Evolutionary conservation across 306 rosid species (phyloP).

Genomic region (Quercus mongolica): DNA sequence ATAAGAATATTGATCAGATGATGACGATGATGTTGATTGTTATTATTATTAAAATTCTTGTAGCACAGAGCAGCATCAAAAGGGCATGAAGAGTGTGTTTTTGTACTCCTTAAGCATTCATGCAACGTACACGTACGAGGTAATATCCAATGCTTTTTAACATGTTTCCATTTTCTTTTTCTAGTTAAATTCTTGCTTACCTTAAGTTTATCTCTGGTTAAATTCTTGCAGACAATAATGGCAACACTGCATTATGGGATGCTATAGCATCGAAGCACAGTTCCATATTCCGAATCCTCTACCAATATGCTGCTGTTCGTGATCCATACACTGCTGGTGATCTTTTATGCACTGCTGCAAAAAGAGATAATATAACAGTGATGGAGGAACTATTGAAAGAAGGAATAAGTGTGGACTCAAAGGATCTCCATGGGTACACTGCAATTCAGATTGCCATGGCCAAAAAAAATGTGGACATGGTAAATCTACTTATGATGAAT

Average conservation of each 20-base stretch:
- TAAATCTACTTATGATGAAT: conserved; percentile 55
- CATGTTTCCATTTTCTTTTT: not conserved
- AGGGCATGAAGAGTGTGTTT: conserved; percentile 73
- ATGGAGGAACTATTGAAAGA: conserved; percentile 60
- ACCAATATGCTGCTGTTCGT: conserved; percentile 41
- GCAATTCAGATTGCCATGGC: conserved; percentile 57
- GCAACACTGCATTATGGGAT: conserved; percentile 78
- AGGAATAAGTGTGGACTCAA: conserved; percentile 62
- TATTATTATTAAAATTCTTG: not conserved
- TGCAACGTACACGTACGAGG: conserved; percentile 61
- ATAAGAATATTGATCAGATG: not conserved
- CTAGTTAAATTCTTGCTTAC: not conserved
- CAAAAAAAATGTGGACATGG: conserved; percentile 57
- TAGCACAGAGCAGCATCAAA: conserved; percentile 77
- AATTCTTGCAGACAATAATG: conserved; percentile 48
- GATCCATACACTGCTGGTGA: conserved; percentile 50
- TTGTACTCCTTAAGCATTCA: conserved; percentile 61
- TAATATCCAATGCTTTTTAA: not conserved
- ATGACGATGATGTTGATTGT: not conserved
- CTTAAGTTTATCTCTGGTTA: not conserved
- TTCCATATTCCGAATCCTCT: conserved; percentile 65
- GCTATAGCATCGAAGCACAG: conserved; percentile 60
- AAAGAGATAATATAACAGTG: conserved; percentile 40
- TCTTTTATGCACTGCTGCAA: conserved; percentile 64
- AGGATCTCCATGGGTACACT: conserved; percentile 35